Evolutionary conservation across 2,329 filamentous ascomycete species (phyloP).

Genomic region (Neodidymelliopsis sp.): DNA sequence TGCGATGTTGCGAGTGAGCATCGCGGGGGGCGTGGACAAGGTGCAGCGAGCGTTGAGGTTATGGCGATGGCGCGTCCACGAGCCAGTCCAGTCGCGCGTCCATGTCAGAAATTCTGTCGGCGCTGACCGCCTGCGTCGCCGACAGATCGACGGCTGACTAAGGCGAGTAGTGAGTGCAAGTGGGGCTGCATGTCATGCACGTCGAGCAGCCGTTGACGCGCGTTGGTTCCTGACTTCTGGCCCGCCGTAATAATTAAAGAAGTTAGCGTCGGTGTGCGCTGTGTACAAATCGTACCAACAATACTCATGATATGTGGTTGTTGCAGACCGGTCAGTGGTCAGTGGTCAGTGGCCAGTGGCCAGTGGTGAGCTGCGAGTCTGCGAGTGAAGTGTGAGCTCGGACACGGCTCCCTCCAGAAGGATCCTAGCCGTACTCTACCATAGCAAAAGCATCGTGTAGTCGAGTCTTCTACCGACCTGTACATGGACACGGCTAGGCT

Average conservation of each 20-base stretch:
- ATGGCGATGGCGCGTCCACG: constrained; percentile 13
- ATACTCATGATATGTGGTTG: too few relatives aligned
- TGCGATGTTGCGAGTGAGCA: constrained; percentile 33
- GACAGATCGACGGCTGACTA: constrained; percentile 10
- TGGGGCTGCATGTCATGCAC: neutral
- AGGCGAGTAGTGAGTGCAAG: neutral
- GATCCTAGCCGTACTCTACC: too few relatives aligned
- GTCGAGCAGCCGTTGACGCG: constrained; percentile 10
- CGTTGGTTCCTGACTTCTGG: constrained; percentile 14
- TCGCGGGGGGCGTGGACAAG: constrained; percentile 15
- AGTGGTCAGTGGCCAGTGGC: too few relatives aligned
- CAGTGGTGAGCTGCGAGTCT: too few relatives aligned
- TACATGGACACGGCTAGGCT: too few relatives aligned
- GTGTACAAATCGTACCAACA: too few relatives aligned
- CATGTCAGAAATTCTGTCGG: constrained; percentile 16
- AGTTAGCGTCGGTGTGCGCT: too few relatives aligned
- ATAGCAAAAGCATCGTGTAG: too few relatives aligned
- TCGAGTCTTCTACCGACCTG: too few relatives aligned
- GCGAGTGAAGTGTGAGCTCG: too few relatives aligned
- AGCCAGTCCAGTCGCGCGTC: constrained; percentile 1
- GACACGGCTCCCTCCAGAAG: too few relatives aligned
- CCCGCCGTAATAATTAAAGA: neutral
- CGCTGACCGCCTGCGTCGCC: neutral
- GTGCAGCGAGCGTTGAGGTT: neutral
- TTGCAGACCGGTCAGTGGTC: too few relatives aligned